Base-by-base conservation (phyloP, 176 grass and related monocot species). In the Cenchrus purpureus region DNA sequence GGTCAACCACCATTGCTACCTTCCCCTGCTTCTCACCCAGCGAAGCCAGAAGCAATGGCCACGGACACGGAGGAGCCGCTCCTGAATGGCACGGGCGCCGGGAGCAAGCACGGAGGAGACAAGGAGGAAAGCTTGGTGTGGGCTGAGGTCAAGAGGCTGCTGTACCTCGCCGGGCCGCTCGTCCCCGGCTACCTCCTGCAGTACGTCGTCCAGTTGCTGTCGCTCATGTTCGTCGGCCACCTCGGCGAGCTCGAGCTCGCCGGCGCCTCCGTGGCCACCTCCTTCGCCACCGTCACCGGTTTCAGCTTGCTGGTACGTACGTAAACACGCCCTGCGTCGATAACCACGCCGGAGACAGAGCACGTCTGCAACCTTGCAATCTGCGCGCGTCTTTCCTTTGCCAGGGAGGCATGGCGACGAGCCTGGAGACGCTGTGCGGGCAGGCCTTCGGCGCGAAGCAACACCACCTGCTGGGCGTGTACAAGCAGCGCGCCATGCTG, bases 271-370 rank as follows among this genome's bases (percentile, higher is more conserved):
- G 59, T 62, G 0, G 59, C 59, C 59, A 61, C 59, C 59, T 61
- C n/a, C 59, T 61, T 61, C 59, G 59, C 59, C 59, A 62, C 59
- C 59, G 59, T 62, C n/a, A 62, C 59, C n/a, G 59, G 59, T n/a
- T 62, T 62, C 59, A 62, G 59, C 9, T 10, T 62, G 9, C 59
- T 62, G 59, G 59, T 46, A 46, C 45, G 45, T 62, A 28, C 57
- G 20, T 22, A 60, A 22, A n/a, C 57, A 10, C 5, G 6, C 57
- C 19, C 8, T n/a, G 19, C 57, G 8, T 10, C 10, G 49, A 46
- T 7, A 11, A 51, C 10, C 20, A 10, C 7, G 20, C 57, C 4
- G 8, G 8, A 10, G 57, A 60, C 7, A 60, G 57, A 22, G 57
- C 57, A 60, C 19, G 57, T n/a, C 57, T 60, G 57, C 8, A 8